Base-by-base conservation (phyloP, 176 grass and related monocot species). In the Elymus sibiricus region DNA sequence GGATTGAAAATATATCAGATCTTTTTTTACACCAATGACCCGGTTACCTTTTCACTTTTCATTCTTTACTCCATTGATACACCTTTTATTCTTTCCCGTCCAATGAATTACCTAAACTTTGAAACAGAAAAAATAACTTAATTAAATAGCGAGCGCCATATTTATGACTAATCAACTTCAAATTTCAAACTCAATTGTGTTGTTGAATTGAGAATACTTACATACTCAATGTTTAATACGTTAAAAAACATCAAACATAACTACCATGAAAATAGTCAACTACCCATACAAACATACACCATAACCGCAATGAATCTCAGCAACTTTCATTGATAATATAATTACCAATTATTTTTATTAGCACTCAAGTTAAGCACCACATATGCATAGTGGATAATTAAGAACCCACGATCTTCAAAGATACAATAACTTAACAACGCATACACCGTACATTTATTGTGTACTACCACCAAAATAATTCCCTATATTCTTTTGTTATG, bases 131-230 rank as follows among this genome's bases (percentile, higher is more conserved):
- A 82, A 9, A 2, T 9, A 17, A 59, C 78, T 35, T 86, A 19
- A 78, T 83, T 64, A 64, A 64, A 25, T 53, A 65, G 79, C 42
- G 31, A 65, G 79, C 42, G 40, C 0, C 40, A 65, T 34, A 5
- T 63, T 25, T 70, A 38, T 46, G 26, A 28, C 13, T 64, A 85
- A 81, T 68, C 27, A 60, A 76, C 43, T 61, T 55, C 27, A 35
- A 25, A 60, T 47, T 37, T 25, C 39, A 27, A 74, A 13, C 62
- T 31, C 78, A 77, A 61, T 83, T 38, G 71, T 71, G 77, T 40
- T 72, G 63, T 83, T 83, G 79, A 71, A 83, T 73, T 86, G 21
- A 12, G 53, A 27, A 59, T 15, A 42, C 31, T 26, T 77, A 75
- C 77, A 58, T 74, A 66, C 76, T 66, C 76, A 80, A 44, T 79